A percentile compares a stretch with the other conserved stretches of the same genome.
Conservation (phyloP, 2,329 filamentous ascomycete species). For the Fusarium musae region DNA sequence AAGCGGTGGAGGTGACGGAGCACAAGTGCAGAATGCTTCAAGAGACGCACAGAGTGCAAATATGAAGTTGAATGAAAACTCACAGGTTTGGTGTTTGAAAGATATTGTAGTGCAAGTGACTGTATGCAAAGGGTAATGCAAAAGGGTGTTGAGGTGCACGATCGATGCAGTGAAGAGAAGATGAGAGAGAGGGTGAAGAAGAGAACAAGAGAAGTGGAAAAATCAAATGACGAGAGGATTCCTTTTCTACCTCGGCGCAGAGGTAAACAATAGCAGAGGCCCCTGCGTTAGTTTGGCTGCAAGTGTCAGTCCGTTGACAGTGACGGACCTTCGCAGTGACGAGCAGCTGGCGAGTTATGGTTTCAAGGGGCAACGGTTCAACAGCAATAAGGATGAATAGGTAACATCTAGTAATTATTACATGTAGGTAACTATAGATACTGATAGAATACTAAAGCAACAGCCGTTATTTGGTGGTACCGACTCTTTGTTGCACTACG, state of each 20-base stretch:
- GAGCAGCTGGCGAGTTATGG: conserved; percentile 14
- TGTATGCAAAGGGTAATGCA: conserved; percentile 17
- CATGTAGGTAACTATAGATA: neutral
- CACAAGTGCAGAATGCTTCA: neutral
- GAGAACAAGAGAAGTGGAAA: conserved; percentile 2
- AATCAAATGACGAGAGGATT: conserved; percentile 6
- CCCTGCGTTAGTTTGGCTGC: neutral
- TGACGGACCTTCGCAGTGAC: conserved; percentile 14
- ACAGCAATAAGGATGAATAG: conserved; percentile 10
- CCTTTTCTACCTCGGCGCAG: conserved; percentile 19
- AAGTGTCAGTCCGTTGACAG: conserved; percentile 1
- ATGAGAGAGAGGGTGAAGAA: conserved; percentile 9
- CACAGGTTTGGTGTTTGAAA: conserved; percentile 23
- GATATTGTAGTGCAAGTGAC: conserved; percentile 3
- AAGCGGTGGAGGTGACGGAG: neutral
- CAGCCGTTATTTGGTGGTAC: conserved; percentile 31
- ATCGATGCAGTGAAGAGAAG: conserved; percentile 12
- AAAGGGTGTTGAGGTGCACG: conserved; percentile 12
- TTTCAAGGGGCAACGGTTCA: conserved; percentile 34
- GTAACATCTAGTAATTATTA: neutral
- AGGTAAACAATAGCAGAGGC: conserved; percentile 26
- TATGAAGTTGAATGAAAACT: neutral
- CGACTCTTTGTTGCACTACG: conserved; percentile 24
- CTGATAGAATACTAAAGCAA: conserved; percentile 8
- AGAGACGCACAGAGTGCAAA: neutral